Base-by-base conservation (phyloP, 805 yeast genomes). In the Wickerhamiella occidentalis region DNA sequence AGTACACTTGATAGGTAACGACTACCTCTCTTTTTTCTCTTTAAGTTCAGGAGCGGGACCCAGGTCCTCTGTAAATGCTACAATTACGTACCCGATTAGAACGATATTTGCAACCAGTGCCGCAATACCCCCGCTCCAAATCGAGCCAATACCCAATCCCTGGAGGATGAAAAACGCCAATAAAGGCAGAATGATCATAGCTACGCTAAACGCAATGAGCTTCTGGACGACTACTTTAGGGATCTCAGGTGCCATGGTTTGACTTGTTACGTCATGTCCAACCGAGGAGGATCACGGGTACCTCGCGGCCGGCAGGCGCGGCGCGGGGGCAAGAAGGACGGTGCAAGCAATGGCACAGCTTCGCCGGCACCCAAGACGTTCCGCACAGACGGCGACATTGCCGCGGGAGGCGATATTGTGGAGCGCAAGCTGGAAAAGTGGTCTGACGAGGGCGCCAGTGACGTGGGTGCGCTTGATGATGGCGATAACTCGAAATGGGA, bases 301-400 rank as follows among this genome's bases (percentile, higher is more conserved):
- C 37, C 36, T n/a, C 49, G 52, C 21, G 47, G 47, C 42, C 44
- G 50, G 13, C 49, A 49, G 50, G 36, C 42, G 43, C 36, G 38
- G 12, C 17, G 37, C 22, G 40, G 40, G 17, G 40, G 30, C 19
- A 30, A 21, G 30, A 23, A 15, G 25, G 29, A 17, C 18, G 11
- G 45, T 26, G 13, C 30, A 26, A 18, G 37, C 30, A 33, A 35
- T 19, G 33, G 33, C 8, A 13, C 18, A n/a, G 33, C 45, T 3
- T 6, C 26, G 37, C 12, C 45, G 11, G 13, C 15, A 22, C 33
- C 22, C 21, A 37, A 13, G 41, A 15, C 26, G 3, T 90, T 90
- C 70, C 79, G 76, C 62, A 92, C 96, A 0, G 98, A 90, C 64
- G 67, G 79, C 1, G 97, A 85, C 61, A 90, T 92, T 48, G 78